A percentile compares a stretch with the other conserved stretches of the same genome.
These are phyloP conservation scores for Eucalyptus tenuipes DNA, from an alignment of 345 rosid species.

Conservation along the genomic window DNA sequence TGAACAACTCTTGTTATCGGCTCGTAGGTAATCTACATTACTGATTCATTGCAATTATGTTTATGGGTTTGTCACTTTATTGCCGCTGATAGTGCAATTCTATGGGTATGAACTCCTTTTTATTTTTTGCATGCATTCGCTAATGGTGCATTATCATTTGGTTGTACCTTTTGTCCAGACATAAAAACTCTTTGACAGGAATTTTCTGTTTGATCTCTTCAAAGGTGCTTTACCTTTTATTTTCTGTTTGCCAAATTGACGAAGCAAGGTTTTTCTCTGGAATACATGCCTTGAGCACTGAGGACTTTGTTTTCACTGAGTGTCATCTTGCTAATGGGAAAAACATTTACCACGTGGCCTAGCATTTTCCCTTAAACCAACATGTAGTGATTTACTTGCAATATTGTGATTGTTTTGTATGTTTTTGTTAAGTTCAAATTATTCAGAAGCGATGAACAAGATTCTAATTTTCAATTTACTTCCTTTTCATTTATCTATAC, in stretches of 20 bases:
- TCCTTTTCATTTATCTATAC: not conserved
- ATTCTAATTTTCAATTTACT: not conserved
- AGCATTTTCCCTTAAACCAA: not conserved
- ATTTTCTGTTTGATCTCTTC: not conserved
- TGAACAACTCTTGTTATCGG: conserved; percentile 72
- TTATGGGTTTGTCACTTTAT: not conserved
- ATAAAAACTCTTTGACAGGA: not conserved
- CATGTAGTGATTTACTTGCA: not conserved
- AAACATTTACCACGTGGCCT: not conserved
- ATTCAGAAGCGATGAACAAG: not conserved
- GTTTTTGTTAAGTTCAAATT: not conserved
- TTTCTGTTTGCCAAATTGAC: not conserved
- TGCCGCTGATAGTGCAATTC: not conserved
- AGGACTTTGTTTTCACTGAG: not conserved
- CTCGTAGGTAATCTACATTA: conserved; percentile 47
- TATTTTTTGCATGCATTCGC: not conserved
- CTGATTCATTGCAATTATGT: not conserved
- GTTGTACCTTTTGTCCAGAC: not conserved
- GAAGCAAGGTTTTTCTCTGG: not conserved
- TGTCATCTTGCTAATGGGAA: not conserved
- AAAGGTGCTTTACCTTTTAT: not conserved
- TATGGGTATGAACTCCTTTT: not conserved
- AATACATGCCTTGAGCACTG: not conserved
- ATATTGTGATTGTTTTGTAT: not conserved
- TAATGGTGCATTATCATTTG: not conserved